Evolutionary conservation across 352 stramenopile species (phyloP).

Genomic region (Stramenopiles sp.): DNA sequence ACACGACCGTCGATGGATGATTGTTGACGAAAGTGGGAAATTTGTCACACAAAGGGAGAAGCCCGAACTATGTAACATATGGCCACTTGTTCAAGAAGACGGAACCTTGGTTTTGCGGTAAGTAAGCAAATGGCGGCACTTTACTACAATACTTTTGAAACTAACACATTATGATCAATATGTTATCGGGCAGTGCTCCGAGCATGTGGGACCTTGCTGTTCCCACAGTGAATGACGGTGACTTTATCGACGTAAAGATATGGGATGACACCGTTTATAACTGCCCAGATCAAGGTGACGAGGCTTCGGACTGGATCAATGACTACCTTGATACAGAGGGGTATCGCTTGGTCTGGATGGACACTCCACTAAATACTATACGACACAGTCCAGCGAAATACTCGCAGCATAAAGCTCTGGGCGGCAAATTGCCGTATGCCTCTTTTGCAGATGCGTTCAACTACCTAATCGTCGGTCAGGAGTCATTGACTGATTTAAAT

Average conservation of each 20-base stretch:
- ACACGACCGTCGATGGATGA: slow-evolving; percentile 7
- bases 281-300: neutral
- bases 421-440: neutral
- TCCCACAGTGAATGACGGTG: neutral
- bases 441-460: slow-evolving; percentile 5
- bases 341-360: neutral
- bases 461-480: neutral
- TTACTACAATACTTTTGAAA: too few species aligned
- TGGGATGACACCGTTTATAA: slow-evolving; percentile 5
- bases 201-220: neutral
- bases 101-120: neutral
- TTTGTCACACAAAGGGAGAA: neutral
- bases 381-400: neutral
- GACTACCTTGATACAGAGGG: slow-evolving; percentile 5
- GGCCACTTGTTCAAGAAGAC: neutral
- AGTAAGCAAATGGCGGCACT: too few species aligned
- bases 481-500: neutral
- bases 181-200: too few species aligned
- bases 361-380: neutral
- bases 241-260: neutral
- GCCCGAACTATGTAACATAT: slow-evolving; percentile 4
- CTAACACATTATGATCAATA: too few species aligned
- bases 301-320: neutral
- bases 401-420: neutral
- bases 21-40: neutral